These are phyloP conservation scores for Ceratobasidium sp. DNA, from an alignment of 1,284 basidiomycete genomes.

Conservation along the genomic window DNA sequence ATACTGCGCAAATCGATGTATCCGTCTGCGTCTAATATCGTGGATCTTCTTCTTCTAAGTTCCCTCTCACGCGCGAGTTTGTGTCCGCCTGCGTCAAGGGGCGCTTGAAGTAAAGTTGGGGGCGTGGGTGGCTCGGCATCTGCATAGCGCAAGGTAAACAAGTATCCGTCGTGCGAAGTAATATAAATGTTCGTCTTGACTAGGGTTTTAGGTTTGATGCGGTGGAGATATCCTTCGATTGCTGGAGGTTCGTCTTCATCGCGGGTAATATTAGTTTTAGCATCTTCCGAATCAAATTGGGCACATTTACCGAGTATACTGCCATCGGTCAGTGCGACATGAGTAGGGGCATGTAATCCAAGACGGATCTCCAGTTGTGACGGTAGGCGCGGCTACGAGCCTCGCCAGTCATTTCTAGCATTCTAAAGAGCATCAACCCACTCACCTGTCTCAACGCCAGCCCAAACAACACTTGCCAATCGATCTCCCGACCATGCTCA, in stretches of 20 bases:
- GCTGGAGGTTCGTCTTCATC: constrained; percentile 69
- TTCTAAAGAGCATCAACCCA: background rate
- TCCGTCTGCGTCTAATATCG: constrained; percentile 72
- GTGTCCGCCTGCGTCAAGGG: constrained; percentile 47
- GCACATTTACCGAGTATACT: constrained; percentile 56
- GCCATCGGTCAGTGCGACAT: constrained; percentile 66
- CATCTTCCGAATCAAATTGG: background rate
- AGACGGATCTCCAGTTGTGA: constrained; percentile 77
- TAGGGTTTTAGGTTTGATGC: constrained; percentile 72
- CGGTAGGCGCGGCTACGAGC: constrained; percentile 59
- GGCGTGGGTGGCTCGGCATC: constrained; percentile 75
- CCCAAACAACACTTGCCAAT: constrained; percentile 79
- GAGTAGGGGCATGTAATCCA: constrained; percentile 70
- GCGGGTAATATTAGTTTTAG: background rate
- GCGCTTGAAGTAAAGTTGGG: constrained; percentile 56
- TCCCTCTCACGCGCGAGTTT: constrained; percentile 62
- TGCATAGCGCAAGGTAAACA: constrained; percentile 69
- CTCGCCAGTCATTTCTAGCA: background rate
- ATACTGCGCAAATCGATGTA: constrained; percentile 76
- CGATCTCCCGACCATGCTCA: constrained; percentile 67
- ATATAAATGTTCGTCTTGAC: constrained; percentile 74
- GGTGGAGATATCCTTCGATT: constrained; percentile 83
- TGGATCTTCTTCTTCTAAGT: constrained; percentile 69
- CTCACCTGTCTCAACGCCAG: constrained; percentile 73
- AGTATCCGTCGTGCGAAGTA: constrained; percentile 74